Conservation (phyloP, 345 rosid genomes). For the Firmiana major region DNA sequence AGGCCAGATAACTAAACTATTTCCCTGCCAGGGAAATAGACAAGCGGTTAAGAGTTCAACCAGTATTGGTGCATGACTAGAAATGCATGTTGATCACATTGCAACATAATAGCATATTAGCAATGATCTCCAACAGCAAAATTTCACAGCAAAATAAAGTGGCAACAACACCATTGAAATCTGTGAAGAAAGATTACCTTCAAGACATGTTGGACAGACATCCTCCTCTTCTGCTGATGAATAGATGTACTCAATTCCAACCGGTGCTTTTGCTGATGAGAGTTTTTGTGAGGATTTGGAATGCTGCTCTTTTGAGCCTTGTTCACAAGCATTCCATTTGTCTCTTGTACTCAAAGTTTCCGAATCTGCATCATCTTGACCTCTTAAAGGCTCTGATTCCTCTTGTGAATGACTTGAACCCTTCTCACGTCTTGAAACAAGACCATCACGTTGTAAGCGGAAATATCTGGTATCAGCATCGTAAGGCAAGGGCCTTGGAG, state of each 20-base stretch:
- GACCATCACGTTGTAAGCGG: constrained; percentile 51
- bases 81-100: neutral
- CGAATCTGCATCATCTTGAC: constrained; percentile 50
- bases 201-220: constrained; percentile 96
- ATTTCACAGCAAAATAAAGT: neutral
- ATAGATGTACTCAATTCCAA: constrained; percentile 47
- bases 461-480: constrained; percentile 68
- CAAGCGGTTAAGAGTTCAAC: neutral
- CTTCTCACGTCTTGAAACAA: constrained; percentile 70
- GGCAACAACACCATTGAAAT: neutral
- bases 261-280: constrained; percentile 40
- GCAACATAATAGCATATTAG: neutral
- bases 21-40: neutral
- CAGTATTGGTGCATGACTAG: neutral
- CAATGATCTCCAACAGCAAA: neutral
- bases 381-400: constrained; percentile 81
- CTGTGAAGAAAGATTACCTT: constrained; percentile 49
- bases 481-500: constrained; percentile 96
- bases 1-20: neutral
- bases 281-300: constrained; percentile 49
- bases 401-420: constrained; percentile 86
- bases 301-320: constrained; percentile 57
- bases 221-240: constrained; percentile 79
- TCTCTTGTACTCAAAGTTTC: constrained; percentile 53
- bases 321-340: constrained; percentile 66